A percentile compares a stretch with the other conserved stretches of the same genome.
Evolutionary conservation across 169 alveolate species (phyloP).

Genomic region (Plasmodium sp.): DNA sequence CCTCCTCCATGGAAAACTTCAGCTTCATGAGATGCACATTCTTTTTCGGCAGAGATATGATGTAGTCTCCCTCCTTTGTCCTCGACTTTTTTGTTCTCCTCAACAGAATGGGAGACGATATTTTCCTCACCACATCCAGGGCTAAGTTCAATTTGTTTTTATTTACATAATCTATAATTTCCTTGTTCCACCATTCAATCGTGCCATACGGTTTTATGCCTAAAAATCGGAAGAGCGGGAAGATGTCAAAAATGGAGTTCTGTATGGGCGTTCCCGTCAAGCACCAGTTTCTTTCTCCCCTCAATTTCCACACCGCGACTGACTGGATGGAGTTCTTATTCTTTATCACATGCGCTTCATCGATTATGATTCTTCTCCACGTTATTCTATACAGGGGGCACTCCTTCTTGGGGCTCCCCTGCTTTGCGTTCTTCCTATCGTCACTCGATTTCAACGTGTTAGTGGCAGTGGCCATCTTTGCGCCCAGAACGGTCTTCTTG

Average conservation of each 20-base stretch:
- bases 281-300: constrained; percentile 90
- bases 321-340: constrained; percentile 86
- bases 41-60: constrained; percentile 89
- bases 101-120: constrained; percentile 83
- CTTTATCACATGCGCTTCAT: constrained; percentile 94
- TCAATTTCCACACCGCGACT: constrained; percentile 86
- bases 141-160: constrained; percentile 78
- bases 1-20: constrained; percentile 84
- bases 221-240: constrained; percentile 89
- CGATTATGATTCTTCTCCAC: constrained; percentile 90
- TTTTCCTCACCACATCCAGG: constrained; percentile 76
- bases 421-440: constrained; percentile 3
- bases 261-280: constrained; percentile 96
- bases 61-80: constrained; percentile 83
- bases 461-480: neutral
- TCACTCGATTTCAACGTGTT: neutral
- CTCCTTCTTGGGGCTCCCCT: neutral
- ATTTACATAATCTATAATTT: constrained; percentile 79
- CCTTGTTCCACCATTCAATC: constrained; percentile 85
- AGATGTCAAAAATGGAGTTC: constrained; percentile 92
- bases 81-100: constrained; percentile 90
- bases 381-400: constrained; percentile 82
- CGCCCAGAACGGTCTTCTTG: constrained; percentile 9
- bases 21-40: constrained; percentile 83
- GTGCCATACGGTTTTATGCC: constrained; percentile 90